A percentile compares a stretch with the other conserved stretches of the same genome.
Evolutionary conservation across 2,329 filamentous ascomycete genomes (phyloP).

Genomic region (Phialocephala subalpina): DNA sequence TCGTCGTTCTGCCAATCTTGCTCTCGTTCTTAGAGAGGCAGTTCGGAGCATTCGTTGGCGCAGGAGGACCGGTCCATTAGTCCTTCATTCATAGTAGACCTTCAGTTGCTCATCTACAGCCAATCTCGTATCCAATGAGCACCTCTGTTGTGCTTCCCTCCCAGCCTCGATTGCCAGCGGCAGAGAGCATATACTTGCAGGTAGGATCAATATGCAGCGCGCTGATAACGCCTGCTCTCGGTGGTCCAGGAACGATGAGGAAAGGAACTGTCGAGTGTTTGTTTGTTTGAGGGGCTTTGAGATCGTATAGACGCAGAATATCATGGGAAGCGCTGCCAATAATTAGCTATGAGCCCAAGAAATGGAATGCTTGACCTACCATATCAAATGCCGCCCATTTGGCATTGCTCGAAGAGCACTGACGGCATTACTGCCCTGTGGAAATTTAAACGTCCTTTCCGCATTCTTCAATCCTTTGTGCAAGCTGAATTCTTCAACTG

Average conservation of each 20-base stretch:
- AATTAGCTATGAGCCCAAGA: constrained; percentile 27
- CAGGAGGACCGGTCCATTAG: neutral
- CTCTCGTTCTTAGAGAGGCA: neutral
- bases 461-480: constrained; percentile 81
- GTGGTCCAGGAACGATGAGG: constrained; percentile 90
- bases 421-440: constrained; percentile 86
- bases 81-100: neutral
- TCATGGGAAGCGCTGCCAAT: constrained; percentile 81
- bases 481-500: constrained; percentile 92
- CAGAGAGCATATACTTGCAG: constrained; percentile 89
- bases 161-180: constrained; percentile 93
- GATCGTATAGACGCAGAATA: constrained; percentile 91
- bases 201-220: constrained; percentile 87
- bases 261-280: constrained; percentile 89
- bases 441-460: constrained; percentile 84
- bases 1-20: neutral
- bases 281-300: constrained; percentile 68
- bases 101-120: constrained; percentile 28
- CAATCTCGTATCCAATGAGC: constrained; percentile 92
- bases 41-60: neutral
- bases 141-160: constrained; percentile 91
- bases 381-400: constrained; percentile 90
- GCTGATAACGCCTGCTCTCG: constrained; percentile 84
- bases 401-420: constrained; percentile 90
- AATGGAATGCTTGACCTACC: constrained; percentile 56